These are phyloP conservation scores for Exophiala xenobiotica DNA, from an alignment of 2,329 filamentous ascomycete genomes.

Conservation along the genomic window DNA sequence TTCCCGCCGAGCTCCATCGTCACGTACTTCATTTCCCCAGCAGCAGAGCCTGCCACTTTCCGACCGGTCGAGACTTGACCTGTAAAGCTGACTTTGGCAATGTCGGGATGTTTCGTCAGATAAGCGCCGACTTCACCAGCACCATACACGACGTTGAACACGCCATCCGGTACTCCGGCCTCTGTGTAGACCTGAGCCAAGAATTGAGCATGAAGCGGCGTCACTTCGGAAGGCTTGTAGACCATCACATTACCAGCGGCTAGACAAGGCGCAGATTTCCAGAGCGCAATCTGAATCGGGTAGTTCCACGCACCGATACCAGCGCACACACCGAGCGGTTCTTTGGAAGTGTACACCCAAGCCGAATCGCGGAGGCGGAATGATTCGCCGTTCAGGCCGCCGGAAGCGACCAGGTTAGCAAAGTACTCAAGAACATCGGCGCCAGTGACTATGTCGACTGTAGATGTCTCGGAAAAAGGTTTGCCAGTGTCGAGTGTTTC, in stretches of 20 bases:
- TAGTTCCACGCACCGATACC: constrained; percentile 93
- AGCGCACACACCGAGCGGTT: constrained; percentile 77
- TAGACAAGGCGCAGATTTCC: constrained; percentile 83
- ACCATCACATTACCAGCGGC: constrained; percentile 88
- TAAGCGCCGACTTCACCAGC: constrained; percentile 74
- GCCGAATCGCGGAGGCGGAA: constrained; percentile 71
- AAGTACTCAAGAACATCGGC: constrained; percentile 86
- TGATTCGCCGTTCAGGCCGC: constrained; percentile 77
- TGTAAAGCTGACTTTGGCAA: constrained; percentile 87
- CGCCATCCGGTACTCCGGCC: constrained; percentile 75
- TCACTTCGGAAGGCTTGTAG: constrained; percentile 87
- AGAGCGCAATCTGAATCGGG: constrained; percentile 84
- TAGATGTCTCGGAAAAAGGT: constrained; percentile 77
- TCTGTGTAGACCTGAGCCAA: constrained; percentile 75
- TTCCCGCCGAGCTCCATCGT: constrained; percentile 93
- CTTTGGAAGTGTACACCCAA: constrained; percentile 80
- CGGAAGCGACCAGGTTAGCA: constrained; percentile 73
- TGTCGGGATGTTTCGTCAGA: constrained; percentile 67
- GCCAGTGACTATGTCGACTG: constrained; percentile 78
- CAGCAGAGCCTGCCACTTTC: constrained; percentile 75
- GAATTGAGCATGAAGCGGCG: constrained; percentile 74
- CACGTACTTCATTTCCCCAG: constrained; percentile 80
- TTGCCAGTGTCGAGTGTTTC: constrained; percentile 88
- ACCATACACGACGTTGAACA: constrained; percentile 85
- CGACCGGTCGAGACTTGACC: constrained; percentile 80